Evolutionary conservation across 1,284 basidiomycete species (phyloP), one percentile per base, ranked within the genome.

Genomic region (Pyrrhoderma lamaoense): DNA sequence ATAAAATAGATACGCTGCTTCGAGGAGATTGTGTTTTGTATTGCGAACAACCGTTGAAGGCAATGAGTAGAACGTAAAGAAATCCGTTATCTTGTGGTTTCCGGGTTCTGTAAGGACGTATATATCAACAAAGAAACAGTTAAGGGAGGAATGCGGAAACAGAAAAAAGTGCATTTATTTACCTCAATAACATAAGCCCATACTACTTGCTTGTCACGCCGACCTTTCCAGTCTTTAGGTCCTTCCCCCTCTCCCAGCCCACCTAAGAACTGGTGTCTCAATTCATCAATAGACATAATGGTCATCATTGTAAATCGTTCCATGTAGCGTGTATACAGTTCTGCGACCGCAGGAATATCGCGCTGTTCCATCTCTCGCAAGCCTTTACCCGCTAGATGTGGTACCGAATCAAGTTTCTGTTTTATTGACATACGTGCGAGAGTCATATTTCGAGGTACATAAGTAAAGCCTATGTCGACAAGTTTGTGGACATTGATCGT

Each of bases 21-120:
- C 82, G 38, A 96, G 76, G 18, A 79, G 64, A 27, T 77, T 72
- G 64, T 87, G 68, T 59, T 81, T 77, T 49, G 73, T 56, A 57
- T 76, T 79, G 48, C 79, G 75, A 59, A 95, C 87, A 52, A 95
- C 81, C 2, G 89, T 89, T 3, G 94, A 98, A 0, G 96, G 95
- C 18, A 99, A 80, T 7, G 89, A 90, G 69, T 97, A 99, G 73
- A 98, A 97, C 5, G 95, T 95, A 67, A 98, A 86, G 63, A 95
- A 86, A 69, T 99, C 96, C 2, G 94, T 97, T 61, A 99, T 89
- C 52, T 79, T 76, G 53, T 87, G 80, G 87, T 88, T 49, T 79
- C 70, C 0, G 87, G 85, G 65, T 97, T 78, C 92, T 97, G 54
- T 5, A 52, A 19, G 40, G 14, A 38, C 14, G 39, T 11, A 45